phyloP scores from a whole-genome alignment of 495 filamentous ascomycete genomes.

The Penicillium turbatum region DNA sequence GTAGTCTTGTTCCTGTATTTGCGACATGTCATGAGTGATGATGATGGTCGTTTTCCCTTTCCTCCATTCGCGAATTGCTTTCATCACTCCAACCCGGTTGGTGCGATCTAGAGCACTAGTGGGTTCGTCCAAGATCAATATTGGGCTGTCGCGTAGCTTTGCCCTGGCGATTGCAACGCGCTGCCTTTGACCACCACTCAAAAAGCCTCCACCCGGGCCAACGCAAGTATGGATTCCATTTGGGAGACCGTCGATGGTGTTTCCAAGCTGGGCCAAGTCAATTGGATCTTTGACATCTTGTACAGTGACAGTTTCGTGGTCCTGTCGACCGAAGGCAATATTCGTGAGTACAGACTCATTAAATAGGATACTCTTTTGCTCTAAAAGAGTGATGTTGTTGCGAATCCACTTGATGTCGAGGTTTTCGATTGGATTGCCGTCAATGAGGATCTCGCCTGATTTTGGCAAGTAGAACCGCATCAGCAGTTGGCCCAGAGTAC shows the following conservation, averaged over 20 bases:
- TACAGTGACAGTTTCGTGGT: slow-evolving; percentile 44
- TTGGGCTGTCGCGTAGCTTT: slow-evolving; percentile 69
- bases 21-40: slow-evolving; percentile 84
- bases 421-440: slow-evolving; percentile 56
- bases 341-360: slow-evolving; percentile 77
- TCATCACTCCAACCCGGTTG: slow-evolving; percentile 66
- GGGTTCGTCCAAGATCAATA: slow-evolving; percentile 81
- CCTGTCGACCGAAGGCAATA: slow-evolving; percentile 65
- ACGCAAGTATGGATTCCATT: slow-evolving; percentile 69
- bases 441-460: slow-evolving; percentile 64
- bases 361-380: slow-evolving; percentile 81
- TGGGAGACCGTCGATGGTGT: slow-evolving; percentile 67
- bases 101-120: slow-evolving; percentile 76
- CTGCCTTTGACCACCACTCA: slow-evolving; percentile 86
- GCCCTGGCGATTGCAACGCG: slow-evolving; percentile 74
- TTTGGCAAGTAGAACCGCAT: slow-evolving; percentile 68
- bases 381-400: slow-evolving; percentile 73
- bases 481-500: slow-evolving; percentile 77
- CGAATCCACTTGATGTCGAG: slow-evolving; percentile 72
- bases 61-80: slow-evolving; percentile 64
- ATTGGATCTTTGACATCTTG: slow-evolving; percentile 52
- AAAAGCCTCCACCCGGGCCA: slow-evolving; percentile 61
- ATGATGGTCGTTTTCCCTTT: slow-evolving; percentile 75
- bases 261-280: slow-evolving; percentile 64
- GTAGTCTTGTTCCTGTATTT: slow-evolving; percentile 71